Conservation (phyloP, 1,284 basidiomycete genomes). For the Cystobasidiaceae sp. region DNA sequence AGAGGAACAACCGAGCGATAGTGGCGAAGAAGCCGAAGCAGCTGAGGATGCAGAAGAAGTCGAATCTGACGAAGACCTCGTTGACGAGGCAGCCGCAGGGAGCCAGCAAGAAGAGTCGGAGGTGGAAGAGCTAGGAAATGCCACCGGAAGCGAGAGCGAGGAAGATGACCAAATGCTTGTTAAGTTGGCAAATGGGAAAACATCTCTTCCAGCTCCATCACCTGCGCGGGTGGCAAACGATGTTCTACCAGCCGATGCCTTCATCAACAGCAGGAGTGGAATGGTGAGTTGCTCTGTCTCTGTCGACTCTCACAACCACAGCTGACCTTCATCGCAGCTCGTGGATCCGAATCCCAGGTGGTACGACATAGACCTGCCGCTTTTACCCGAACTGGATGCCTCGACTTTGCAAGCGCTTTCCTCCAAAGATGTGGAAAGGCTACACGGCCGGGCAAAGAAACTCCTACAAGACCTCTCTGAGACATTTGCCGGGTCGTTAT, state of each 20-base stretch:
- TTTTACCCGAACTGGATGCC: slow-evolving; percentile 48
- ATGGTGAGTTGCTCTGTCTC: slow-evolving; percentile 9
- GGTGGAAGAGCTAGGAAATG: slow-evolving; percentile 44
- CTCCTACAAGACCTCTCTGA: slow-evolving; percentile 37
- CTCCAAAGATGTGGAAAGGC: slow-evolving; percentile 19
- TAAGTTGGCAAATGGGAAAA: slow-evolving; percentile 36
- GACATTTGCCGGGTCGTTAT: slow-evolving; percentile 38
- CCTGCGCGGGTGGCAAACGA: neutral
- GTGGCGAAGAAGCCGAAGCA: slow-evolving; percentile 26
- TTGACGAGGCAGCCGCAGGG: slow-evolving; percentile 35
- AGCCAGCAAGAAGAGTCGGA: slow-evolving; percentile 41
- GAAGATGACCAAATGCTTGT: slow-evolving; percentile 39
- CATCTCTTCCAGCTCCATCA: neutral
- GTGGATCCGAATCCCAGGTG: slow-evolving; percentile 58
- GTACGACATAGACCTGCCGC: slow-evolving; percentile 53
- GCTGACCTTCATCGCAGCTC: too few species aligned
- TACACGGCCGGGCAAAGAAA: slow-evolving; percentile 33
- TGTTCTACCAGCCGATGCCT: neutral
- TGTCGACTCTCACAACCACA: neutral
- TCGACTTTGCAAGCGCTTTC: slow-evolving; percentile 48
- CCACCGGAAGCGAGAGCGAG: slow-evolving; percentile 45
- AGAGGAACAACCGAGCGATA: slow-evolving; percentile 35
- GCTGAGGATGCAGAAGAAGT: slow-evolving; percentile 42
- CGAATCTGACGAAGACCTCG: slow-evolving; percentile 43
- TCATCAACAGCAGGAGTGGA: slow-evolving; percentile 2